phyloP scores from a whole-genome alignment of 768 basidiomycete species.

The Tremella fuciformis region DNA sequence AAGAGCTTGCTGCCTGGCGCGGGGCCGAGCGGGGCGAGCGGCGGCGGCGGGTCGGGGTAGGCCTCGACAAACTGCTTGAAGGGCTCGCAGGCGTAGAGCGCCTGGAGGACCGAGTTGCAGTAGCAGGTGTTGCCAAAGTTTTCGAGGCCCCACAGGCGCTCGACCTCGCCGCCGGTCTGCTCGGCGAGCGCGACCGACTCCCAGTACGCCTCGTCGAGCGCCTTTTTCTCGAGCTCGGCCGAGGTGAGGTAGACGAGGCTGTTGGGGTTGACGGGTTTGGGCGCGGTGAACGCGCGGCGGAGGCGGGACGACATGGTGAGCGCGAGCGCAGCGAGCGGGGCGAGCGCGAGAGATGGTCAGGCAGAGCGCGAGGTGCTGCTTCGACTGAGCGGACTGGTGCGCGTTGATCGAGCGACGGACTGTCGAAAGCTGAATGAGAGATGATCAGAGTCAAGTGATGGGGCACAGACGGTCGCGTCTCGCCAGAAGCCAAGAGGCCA shows the following conservation, averaged over 20 bases:
- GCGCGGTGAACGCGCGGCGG: slow-evolving; percentile 4
- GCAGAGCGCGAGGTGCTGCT: no score
- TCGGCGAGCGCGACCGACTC: slow-evolving; percentile 1
- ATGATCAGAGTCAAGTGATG: no score
- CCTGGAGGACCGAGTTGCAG: slow-evolving; percentile 96
- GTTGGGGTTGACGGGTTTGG: neutral
- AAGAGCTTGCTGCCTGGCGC: slow-evolving; percentile 43
- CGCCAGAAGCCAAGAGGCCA: no score
- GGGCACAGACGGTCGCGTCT: no score
- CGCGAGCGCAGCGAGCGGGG: no score
- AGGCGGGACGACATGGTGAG: neutral
- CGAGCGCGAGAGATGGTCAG: no score
- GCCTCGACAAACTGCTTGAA: slow-evolving; percentile 80
- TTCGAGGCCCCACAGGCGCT: slow-evolving; percentile 76
- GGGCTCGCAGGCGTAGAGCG: slow-evolving; percentile 90
- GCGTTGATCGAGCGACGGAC: no score
- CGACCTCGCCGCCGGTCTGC: slow-evolving; percentile 36
- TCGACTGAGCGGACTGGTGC: no score
- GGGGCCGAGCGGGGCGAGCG: slow-evolving; percentile 55
- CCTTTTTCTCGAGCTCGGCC: slow-evolving; percentile 4
- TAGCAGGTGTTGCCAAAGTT: slow-evolving; percentile 99
- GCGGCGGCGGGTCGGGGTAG: slow-evolving; percentile 58
- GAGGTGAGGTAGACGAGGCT: neutral
- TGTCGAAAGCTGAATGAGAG: no score
- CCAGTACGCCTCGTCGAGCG: slow-evolving; percentile 2